Evolutionary conservation across 495 filamentous ascomycete genomes (phyloP), one percentile per base, ranked within the genome.

Genomic region (Neurospora sp.): DNA sequence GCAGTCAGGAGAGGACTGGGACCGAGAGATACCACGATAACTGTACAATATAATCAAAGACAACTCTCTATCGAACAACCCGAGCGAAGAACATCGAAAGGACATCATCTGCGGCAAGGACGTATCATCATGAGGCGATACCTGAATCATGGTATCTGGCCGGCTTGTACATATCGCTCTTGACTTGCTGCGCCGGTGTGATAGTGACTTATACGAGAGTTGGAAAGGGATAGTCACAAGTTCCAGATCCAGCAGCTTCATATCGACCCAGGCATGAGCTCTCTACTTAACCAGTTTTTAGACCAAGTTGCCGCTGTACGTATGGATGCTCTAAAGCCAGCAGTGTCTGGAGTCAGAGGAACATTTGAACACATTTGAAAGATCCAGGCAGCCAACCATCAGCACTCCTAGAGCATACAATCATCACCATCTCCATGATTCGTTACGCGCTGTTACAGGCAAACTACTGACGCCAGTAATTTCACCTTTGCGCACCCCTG

Each of bases 31-130:
- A 74, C 66, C 62, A 75, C 74, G 59, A 66, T 37, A 46, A 74
- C 70, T 79, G 77, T 79, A 79, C 70, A 79, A 35, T 77, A 77
- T 79, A 78, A 77, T 77, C 72, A 71, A 73, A 70, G 71, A 75
- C 70, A 40, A 73, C 62, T 62, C 41, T 59, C 44, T 69, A 18
- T 66, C 54, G 54, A 35, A 35, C 54, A 0, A 16, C 54, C 20
- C 6, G 6, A 66, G 54, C 54, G 27, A 35, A 35, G 54, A 35
- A 66, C 14, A 35, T 35, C 6, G 31, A 37, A 66, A 7, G 27
- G 7, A 4, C 27, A 35, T 37, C 27, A 37, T 14, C 54, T 35
- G 54, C 31, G 27, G 54, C 23, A 31, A 66, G 54, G 11, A 18
- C 27, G 3, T 66, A 59, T 66, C 27, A 35, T 66, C 14, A 18